A percentile compares a stretch with the other conserved stretches of the same genome.
These are phyloP conservation scores for Rhodofomes roseus DNA, from an alignment of 1,284 basidiomycete genomes.

Conservation along the genomic window DNA sequence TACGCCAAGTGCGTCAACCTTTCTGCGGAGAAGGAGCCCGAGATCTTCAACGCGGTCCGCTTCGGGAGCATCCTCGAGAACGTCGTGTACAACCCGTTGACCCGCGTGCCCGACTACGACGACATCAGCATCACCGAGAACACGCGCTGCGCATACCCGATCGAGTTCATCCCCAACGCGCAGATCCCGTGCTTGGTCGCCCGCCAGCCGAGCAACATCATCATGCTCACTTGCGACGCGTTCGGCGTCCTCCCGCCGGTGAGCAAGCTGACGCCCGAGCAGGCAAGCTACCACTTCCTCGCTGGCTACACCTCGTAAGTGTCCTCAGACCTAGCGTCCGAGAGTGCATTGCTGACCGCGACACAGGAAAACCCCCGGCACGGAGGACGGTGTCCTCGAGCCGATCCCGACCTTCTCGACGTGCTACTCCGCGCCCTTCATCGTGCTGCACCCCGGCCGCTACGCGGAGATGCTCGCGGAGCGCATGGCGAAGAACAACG, in stretches of 20 bases:
- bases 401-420: slow-evolving; percentile 99
- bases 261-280: slow-evolving; percentile 87
- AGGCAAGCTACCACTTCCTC: slow-evolving; percentile 97
- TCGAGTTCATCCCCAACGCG: slow-evolving; percentile 95
- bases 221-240: slow-evolving; percentile 98
- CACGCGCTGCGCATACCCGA: slow-evolving; percentile 97
- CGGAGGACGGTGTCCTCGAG: slow-evolving; percentile 97
- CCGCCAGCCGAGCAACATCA: slow-evolving; percentile 90
- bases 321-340: background rate
- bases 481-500: slow-evolving; percentile 88
- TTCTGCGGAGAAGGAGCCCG: slow-evolving; percentile 94
- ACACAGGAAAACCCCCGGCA: slow-evolving; percentile 86
- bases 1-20: slow-evolving; percentile 99
- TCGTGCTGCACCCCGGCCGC: slow-evolving; percentile 91
- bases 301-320: slow-evolving; percentile 91
- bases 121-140: slow-evolving; percentile 98
- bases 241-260: slow-evolving; percentile 98
- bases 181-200: slow-evolving; percentile 87
- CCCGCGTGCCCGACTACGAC: slow-evolving; percentile 92
- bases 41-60: slow-evolving; percentile 94
- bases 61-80: slow-evolving; percentile 99
- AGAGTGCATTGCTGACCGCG: slow-evolving; percentile 7
- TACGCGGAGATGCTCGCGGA: slow-evolving; percentile 98
- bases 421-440: slow-evolving; percentile 98
- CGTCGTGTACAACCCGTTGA: slow-evolving; percentile 93